phyloP scores from a whole-genome alignment of 1,139 yeast species.

The Taphrina confusa region DNA sequence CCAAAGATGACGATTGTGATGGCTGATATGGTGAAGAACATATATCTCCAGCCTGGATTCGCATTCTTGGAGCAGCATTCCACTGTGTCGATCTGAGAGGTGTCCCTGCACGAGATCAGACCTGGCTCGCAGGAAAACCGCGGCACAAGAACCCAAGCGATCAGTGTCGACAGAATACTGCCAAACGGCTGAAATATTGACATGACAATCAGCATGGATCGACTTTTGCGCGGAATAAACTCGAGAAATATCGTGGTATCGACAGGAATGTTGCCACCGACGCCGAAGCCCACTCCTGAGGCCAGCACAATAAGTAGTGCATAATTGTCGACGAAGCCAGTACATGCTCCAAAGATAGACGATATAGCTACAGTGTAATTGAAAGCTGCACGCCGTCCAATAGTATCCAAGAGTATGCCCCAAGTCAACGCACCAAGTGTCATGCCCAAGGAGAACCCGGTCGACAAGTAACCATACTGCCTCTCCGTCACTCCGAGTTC shows the following conservation, averaged over 20 bases:
- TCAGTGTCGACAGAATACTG: constrained; percentile 57
- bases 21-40: constrained; percentile 16
- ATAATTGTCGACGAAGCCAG: constrained; percentile 54
- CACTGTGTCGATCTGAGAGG: neutral
- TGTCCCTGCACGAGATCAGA: neutral
- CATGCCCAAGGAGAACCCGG: constrained; percentile 52
- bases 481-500: constrained; percentile 19
- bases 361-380: constrained; percentile 56
- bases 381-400: constrained; percentile 61
- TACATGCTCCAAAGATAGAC: constrained; percentile 57
- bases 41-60: constrained; percentile 18
- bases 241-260: constrained; percentile 65
- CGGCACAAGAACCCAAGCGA: constrained; percentile 54
- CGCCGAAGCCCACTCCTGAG: constrained; percentile 53
- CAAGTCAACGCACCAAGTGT: constrained; percentile 59
- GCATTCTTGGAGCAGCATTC: neutral
- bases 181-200: constrained; percentile 68
- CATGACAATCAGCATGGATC: constrained; percentile 58
- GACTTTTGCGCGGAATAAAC: constrained; percentile 57
- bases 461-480: constrained; percentile 45
- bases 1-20: constrained; percentile 17
- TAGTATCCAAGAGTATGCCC: constrained; percentile 62
- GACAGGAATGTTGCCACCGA: constrained; percentile 58
- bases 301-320: constrained; percentile 46
- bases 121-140: neutral